Evolutionary conservation across 2,329 filamentous ascomycete genomes (phyloP), one percentile per base, ranked within the genome.

Genomic region (Venturia asperata): DNA sequence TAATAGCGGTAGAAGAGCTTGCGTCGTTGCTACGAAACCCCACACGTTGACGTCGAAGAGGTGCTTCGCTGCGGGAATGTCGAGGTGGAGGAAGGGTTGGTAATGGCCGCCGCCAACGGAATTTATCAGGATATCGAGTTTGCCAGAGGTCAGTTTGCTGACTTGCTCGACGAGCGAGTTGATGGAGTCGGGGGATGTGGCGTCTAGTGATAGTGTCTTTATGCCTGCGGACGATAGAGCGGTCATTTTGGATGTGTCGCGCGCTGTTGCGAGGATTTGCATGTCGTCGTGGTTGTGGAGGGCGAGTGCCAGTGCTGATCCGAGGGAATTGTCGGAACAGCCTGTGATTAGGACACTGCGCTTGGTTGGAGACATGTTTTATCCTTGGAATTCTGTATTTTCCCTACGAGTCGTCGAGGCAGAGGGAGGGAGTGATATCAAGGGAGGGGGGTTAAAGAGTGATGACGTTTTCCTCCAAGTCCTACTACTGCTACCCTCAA

Each of bases 61-160:
- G 47, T 72, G 65, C 24, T 77, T 75, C 9, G 79, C 77, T 68
- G 83, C 80, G 3, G 73, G 68, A 19, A 81, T 69, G 41, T 83
- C 77, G 56, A 82, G 78, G 66, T 86, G 82, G 63, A 83, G 77
- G 5, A 83, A 83, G 1, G 83, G 82, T 1, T 85, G 78, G 1
- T 81, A 84, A 69, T 84, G 85, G 69, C 84, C 81, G 19, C 78
- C 71, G 11, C 80, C 80, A 65, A 83, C 83, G 74, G 85, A 85
- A 71, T 85, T 85, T 69, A 85, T 80, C 15, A 63, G 43, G 11
- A 34, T 63, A n/a, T 63, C 62, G 24, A 63, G 11, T 10, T 34
- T 37, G 19, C 65, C 24, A 5, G 17, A 10, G n/a, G 41, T 52
- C 21, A 66, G 27, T 24, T 58, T 4, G 21, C 24, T 19, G 37